Conservation (phyloP, 306 rosid species). For the Quercus mongolica region DNA sequence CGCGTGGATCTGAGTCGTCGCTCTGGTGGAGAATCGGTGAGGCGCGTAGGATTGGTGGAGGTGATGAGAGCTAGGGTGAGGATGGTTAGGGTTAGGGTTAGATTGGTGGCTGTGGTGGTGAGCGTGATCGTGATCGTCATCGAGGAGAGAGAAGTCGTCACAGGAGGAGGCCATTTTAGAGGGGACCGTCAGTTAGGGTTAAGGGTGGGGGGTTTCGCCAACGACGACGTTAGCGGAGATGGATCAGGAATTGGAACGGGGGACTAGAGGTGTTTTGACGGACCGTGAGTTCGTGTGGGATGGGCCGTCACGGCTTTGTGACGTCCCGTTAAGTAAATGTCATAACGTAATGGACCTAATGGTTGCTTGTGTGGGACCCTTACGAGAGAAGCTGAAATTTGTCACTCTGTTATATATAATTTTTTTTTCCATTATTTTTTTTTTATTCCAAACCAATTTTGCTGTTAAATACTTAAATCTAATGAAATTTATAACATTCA, state of each 20-base stretch:
- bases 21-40: conserved; percentile 40
- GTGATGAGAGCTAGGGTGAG: conserved; percentile 38
- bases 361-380: conserved; percentile 2
- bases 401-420: background rate
- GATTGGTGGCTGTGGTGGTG: conserved; percentile 32
- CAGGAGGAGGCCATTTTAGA: conserved; percentile 78
- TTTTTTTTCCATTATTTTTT: no score
- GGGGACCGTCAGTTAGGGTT: conserved; percentile 63
- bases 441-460: no score
- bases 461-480: no score
- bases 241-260: conserved; percentile 23
- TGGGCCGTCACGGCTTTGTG: conserved; percentile 58
- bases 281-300: conserved; percentile 46
- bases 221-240: conserved; percentile 64
- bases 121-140: conserved; percentile 51
- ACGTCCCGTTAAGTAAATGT: conserved; percentile 79
- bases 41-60: conserved; percentile 58
- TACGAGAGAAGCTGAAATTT: background rate
- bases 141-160: conserved; percentile 93
- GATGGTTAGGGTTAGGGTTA: conserved; percentile 25
- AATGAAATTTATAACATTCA: no score
- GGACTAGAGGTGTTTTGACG: conserved; percentile 46
- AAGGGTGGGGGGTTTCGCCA: conserved; percentile 25
- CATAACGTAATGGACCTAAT: background rate
- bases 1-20: conserved; percentile 35